A percentile compares a stretch with the other conserved stretches of the same genome.
Conservation (phyloP, 1,284 basidiomycete species). For the Rhodotorula sp. region DNA sequence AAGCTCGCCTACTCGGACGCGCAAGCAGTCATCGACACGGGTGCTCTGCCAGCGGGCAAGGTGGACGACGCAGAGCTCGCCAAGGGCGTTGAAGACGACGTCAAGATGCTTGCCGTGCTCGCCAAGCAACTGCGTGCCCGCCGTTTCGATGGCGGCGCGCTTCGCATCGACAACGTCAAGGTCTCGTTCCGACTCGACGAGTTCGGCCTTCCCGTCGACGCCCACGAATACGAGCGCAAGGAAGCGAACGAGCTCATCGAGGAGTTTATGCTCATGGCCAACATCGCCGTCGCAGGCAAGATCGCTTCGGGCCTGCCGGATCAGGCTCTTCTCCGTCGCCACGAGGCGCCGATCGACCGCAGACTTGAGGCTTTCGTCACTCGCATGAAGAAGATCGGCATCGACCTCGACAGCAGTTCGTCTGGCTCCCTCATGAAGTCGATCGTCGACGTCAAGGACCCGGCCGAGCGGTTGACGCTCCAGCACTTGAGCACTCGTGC, state of each 20-base stretch:
- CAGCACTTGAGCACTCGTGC: slow-evolving; percentile 62
- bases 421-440: slow-evolving; percentile 80
- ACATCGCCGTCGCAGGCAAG: slow-evolving; percentile 84
- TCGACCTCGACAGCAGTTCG: slow-evolving; percentile 74
- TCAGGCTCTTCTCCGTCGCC: slow-evolving; percentile 87
- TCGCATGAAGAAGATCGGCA: slow-evolving; percentile 77
- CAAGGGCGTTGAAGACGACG: slow-evolving; percentile 67
- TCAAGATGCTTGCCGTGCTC: slow-evolving; percentile 65
- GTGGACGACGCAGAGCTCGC: slow-evolving; percentile 56
- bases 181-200: slow-evolving; percentile 80
- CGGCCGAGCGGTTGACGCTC: slow-evolving; percentile 60
- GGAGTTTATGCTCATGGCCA: slow-evolving; percentile 95
- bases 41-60: slow-evolving; percentile 56
- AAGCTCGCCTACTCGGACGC: slow-evolving; percentile 81
- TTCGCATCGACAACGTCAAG: slow-evolving; percentile 69
- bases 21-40: slow-evolving; percentile 76
- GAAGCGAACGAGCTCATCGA: slow-evolving; percentile 83
- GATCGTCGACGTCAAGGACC: slow-evolving; percentile 69
- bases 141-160: slow-evolving; percentile 77
- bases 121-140: slow-evolving; percentile 68
- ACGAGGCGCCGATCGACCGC: slow-evolving; percentile 87
- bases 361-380: slow-evolving; percentile 74
- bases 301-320: slow-evolving; percentile 92
- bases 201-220: slow-evolving; percentile 77
- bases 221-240: slow-evolving; percentile 61